Conservation (phyloP, 495 filamentous ascomycete genomes). For the Penicillium verhagenii region DNA sequence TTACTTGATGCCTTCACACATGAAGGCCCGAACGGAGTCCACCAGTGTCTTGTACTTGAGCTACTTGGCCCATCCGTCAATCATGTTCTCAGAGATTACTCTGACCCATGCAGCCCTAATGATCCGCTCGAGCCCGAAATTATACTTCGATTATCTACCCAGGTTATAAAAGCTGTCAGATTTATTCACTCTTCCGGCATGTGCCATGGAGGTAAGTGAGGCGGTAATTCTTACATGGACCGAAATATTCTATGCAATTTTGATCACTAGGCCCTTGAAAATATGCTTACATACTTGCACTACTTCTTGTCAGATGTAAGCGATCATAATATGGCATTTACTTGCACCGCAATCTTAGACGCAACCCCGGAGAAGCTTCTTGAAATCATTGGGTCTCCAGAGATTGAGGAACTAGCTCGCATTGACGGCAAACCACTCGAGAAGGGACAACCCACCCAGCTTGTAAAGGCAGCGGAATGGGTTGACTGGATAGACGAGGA, state of each 20-base stretch:
- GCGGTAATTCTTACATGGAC: too few relatives aligned
- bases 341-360: slow-evolving; percentile 6
- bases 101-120: slow-evolving; percentile 9
- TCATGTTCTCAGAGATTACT: slow-evolving; percentile 21
- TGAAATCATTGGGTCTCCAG: slow-evolving; percentile 28
- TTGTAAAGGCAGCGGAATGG: slow-evolving; percentile 36
- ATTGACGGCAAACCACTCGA: slow-evolving; percentile 28
- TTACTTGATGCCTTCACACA: slow-evolving; percentile 40
- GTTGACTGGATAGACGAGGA: slow-evolving; percentile 36
- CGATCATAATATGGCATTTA: slow-evolving; percentile 20
- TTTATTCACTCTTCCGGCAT: slow-evolving; percentile 33
- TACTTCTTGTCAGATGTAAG: slow-evolving; percentile 19
- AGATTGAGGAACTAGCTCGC: slow-evolving; percentile 24
- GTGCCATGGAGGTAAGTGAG: slow-evolving; percentile 33
- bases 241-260: too few relatives aligned
- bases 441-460: slow-evolving; percentile 28
- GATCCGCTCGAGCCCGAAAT: slow-evolving; percentile 22
- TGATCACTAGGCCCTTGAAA: too few relatives aligned
- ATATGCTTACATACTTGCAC: too few relatives aligned
- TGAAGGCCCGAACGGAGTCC: slow-evolving; percentile 41
- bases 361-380: slow-evolving; percentile 24
- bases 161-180: slow-evolving; percentile 27
- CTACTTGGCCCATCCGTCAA: slow-evolving; percentile 36
- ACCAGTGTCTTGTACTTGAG: slow-evolving; percentile 47
- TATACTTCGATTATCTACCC: slow-evolving; percentile 24